Conservation (phyloP, 768 basidiomycete genomes). For the Phlebiopsis gigantea region DNA sequence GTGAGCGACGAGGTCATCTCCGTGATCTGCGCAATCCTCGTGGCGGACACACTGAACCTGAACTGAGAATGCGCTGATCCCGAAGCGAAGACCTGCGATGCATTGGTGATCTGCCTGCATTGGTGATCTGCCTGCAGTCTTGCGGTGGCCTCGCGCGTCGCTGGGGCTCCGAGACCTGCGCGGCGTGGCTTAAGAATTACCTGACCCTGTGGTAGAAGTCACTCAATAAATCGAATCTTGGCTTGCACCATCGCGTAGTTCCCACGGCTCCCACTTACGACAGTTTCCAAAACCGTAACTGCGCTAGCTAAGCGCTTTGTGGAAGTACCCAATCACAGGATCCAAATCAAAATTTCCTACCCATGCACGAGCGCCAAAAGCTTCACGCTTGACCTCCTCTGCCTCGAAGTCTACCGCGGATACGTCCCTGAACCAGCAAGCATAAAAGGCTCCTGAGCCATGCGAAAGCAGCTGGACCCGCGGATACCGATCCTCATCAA, state of each 20-base stretch:
- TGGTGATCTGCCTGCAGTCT: too few relatives aligned
- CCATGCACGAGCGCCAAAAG: not conserved
- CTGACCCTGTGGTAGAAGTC: too few relatives aligned
- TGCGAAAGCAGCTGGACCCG: constrained; percentile 88
- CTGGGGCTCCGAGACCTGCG: too few relatives aligned
- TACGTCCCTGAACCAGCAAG: not conserved
- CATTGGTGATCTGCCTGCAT: too few relatives aligned
- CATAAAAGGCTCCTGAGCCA: constrained; percentile 21
- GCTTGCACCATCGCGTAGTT: not conserved
- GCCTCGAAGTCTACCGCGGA: not conserved
- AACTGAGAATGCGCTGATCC: too few relatives aligned
- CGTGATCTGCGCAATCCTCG: too few relatives aligned
- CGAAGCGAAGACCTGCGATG: too few relatives aligned
- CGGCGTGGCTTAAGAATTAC: too few relatives aligned
- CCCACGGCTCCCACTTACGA: not conserved
- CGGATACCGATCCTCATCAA: constrained; percentile 89
- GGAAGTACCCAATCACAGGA: not conserved
- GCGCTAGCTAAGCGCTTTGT: not conserved
- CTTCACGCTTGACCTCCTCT: not conserved
- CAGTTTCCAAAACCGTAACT: not conserved
- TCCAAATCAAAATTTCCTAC: not conserved
- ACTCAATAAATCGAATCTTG: not conserved
- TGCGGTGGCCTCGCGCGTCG: too few relatives aligned
- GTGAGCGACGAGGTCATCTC: too few relatives aligned
- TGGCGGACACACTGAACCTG: too few relatives aligned